Evolutionary conservation across 345 rosid species (phyloP).

Genomic region (Salix arbutifolia): DNA sequence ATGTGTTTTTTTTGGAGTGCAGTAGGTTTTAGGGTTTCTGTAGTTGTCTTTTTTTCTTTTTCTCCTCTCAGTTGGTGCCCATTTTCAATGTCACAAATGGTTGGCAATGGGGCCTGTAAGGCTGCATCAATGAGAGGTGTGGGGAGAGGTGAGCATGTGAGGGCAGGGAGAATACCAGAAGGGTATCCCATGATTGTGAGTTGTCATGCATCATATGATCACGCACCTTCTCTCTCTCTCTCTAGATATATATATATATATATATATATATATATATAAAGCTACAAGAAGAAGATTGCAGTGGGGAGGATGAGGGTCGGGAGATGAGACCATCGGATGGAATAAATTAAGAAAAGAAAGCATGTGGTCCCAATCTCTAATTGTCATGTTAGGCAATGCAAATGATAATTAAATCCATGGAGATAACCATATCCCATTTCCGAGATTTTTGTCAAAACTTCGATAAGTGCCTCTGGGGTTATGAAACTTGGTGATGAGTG

Average conservation of each 20-base stretch:
- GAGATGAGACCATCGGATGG: neutral
- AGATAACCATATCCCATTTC: too few species aligned
- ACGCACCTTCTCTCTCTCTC: neutral
- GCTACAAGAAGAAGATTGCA: too few species aligned
- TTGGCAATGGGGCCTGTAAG: neutral
- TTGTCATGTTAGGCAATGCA: neutral
- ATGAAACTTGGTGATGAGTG: too few species aligned
- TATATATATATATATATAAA: too few species aligned
- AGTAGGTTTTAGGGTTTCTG: neutral
- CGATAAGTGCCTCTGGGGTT: too few species aligned
- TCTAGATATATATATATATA: too few species aligned
- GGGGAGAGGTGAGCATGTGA: constrained; percentile 38
- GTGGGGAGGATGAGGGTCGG: too few species aligned
- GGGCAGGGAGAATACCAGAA: neutral
- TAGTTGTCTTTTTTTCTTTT: neutral
- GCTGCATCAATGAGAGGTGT: neutral
- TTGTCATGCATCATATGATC: constrained; percentile 26
- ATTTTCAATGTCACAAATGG: neutral
- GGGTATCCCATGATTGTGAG: constrained; percentile 26
- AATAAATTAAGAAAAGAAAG: neutral
- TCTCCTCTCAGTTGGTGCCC: neutral
- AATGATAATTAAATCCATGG: neutral
- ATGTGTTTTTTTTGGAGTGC: neutral
- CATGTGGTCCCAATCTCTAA: neutral
- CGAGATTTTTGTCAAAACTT: too few species aligned